A percentile compares a stretch with the other conserved stretches of the same genome.
Conservation (phyloP, 441 rosid genomes). For the Adansonia gregorii region DNA sequence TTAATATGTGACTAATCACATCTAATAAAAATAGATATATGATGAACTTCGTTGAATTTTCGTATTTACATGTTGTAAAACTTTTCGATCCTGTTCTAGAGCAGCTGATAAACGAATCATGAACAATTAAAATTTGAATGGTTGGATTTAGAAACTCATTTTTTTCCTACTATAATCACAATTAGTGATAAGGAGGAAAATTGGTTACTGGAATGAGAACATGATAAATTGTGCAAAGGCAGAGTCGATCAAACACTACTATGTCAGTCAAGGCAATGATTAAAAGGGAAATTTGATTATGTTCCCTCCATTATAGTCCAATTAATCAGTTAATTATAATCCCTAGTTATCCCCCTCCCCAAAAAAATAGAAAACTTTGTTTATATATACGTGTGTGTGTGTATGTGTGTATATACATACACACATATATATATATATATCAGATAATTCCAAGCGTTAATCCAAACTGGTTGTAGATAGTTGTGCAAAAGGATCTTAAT, state of each 20-base stretch:
- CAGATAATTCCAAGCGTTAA: neutral
- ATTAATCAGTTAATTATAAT: neutral
- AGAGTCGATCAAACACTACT: neutral
- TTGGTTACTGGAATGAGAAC: neutral
- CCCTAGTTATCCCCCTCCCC: neutral
- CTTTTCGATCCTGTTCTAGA: too few relatives aligned
- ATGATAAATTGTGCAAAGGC: neutral
- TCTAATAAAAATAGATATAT: too few relatives aligned
- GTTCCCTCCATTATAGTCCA: neutral
- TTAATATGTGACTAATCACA: too few relatives aligned
- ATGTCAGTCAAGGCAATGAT: slow-evolving; percentile 22
- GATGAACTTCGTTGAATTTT: too few relatives aligned
- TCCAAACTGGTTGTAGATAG: neutral
- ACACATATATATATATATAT: neutral
- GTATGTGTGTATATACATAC: too few relatives aligned
- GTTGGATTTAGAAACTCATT: too few relatives aligned
- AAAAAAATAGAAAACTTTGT: neutral
- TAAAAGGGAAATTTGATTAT: slow-evolving; percentile 33
- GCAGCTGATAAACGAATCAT: too few relatives aligned
- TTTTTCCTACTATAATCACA: too few relatives aligned
- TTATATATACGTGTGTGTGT: too few relatives aligned
- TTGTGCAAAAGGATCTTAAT: neutral
- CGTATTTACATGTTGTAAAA: too few relatives aligned
- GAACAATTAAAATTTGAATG: too few relatives aligned
- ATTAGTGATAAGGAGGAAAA: neutral